These are phyloP conservation scores for Apiotrichum siamense DNA, from an alignment of 1,284 basidiomycete genomes.

Conservation along the genomic window DNA sequence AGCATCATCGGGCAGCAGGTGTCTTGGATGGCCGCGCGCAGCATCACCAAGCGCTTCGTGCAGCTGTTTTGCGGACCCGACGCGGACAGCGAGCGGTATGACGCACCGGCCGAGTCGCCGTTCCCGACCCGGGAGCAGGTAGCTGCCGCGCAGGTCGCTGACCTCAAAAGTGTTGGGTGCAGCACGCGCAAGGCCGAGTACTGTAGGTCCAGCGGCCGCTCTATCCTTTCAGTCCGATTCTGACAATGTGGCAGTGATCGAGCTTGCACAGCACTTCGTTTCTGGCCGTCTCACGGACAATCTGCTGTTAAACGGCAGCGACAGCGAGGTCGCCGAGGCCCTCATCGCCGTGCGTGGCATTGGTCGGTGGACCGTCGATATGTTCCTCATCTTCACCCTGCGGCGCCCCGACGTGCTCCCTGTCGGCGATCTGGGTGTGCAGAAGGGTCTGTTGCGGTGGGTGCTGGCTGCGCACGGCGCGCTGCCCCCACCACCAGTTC, in stretches of 20 bases:
- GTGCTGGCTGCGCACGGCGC: slow-evolving; percentile 59
- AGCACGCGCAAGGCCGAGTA: slow-evolving; percentile 80
- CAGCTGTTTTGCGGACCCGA: slow-evolving; percentile 59
- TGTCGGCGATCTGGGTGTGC: slow-evolving; percentile 74
- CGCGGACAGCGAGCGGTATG: slow-evolving; percentile 5
- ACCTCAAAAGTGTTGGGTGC: slow-evolving; percentile 64
- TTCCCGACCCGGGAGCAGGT: slow-evolving; percentile 71
- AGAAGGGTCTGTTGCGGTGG: slow-evolving; percentile 71
- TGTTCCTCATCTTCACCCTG: slow-evolving; percentile 84
- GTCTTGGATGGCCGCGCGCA: slow-evolving; percentile 79
- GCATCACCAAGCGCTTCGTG: slow-evolving; percentile 76
- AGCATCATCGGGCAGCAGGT: slow-evolving; percentile 84
- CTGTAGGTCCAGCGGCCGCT: slow-evolving; percentile 49
- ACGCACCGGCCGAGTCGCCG: slow-evolving; percentile 22
- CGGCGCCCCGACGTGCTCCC: slow-evolving; percentile 75
- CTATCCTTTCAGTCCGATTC: background rate
- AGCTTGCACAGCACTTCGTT: slow-evolving; percentile 67
- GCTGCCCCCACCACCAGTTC: slow-evolving; percentile 7
- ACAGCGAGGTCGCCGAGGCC: slow-evolving; percentile 67
- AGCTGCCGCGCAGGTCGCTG: slow-evolving; percentile 54
- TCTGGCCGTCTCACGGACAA: slow-evolving; percentile 68
- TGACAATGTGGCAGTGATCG: slow-evolving; percentile 54
- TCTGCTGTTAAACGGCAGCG: slow-evolving; percentile 62
- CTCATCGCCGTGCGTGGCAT: slow-evolving; percentile 74
- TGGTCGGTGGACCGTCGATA: slow-evolving; percentile 64